Evolutionary conservation across 106 monocot genomes (phyloP).

Genomic region (Agapanthus africanus): DNA sequence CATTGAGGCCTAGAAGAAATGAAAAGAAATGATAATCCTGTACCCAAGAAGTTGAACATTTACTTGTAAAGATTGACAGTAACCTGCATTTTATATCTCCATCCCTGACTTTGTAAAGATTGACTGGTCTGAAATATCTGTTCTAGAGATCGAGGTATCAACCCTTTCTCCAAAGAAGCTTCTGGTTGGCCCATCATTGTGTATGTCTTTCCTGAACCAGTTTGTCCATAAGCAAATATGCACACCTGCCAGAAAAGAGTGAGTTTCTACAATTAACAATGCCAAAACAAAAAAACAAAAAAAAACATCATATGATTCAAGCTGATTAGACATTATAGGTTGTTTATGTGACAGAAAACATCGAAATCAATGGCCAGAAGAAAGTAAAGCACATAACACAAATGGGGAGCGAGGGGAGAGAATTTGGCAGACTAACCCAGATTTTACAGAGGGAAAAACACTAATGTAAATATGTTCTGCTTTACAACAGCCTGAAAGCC

Average conservation of each 20-base stretch:
- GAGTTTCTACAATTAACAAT: neutral
- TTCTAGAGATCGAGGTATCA: slow-evolving; percentile 86
- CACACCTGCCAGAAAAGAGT: slow-evolving; percentile 48
- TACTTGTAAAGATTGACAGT: neutral
- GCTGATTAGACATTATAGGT: too few relatives aligned
- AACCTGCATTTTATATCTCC: slow-evolving; percentile 94
- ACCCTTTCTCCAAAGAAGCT: slow-evolving; percentile 50
- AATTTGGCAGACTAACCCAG: too few relatives aligned
- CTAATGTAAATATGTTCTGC: too few relatives aligned
- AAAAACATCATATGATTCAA: too few relatives aligned
- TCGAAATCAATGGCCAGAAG: too few relatives aligned
- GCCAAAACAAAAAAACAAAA: too few relatives aligned
- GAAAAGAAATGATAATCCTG: neutral
- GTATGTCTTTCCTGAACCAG: slow-evolving; percentile 96
- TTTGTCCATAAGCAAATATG: slow-evolving; percentile 99
- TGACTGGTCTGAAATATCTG: slow-evolving; percentile 78
- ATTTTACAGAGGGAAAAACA: neutral
- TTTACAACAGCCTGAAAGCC: neutral
- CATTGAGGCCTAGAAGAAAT: slow-evolving; percentile 66
- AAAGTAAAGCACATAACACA: neutral
- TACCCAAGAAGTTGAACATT: neutral
- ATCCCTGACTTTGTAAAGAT: slow-evolving; percentile 59
- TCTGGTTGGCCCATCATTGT: slow-evolving; percentile 91
- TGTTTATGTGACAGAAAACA: too few relatives aligned
- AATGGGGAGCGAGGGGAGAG: neutral